Evolutionary conservation across 345 rosid genomes (phyloP).

Genomic region (Excoecaria agallocha): DNA sequence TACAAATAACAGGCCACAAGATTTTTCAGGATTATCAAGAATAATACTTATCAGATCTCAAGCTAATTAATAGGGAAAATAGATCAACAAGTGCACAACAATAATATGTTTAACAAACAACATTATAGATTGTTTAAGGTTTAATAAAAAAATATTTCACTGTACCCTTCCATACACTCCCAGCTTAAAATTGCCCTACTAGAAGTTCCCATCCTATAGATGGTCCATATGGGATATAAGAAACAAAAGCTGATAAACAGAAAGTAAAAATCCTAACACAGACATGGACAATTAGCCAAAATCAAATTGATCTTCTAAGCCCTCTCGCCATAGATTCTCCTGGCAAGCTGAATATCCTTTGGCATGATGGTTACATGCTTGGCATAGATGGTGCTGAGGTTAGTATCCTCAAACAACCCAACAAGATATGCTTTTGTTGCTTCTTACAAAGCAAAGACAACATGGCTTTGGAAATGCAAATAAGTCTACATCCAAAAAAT

Average conservation of each 20-base stretch:
- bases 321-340: constrained; percentile 25
- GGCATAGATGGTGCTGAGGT: constrained; percentile 24
- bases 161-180: not conserved
- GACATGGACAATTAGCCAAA: not conserved
- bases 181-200: not conserved
- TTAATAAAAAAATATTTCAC: not conserved
- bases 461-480: constrained; percentile 28
- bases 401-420: constrained; percentile 24
- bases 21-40: no score
- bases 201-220: not conserved
- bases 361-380: constrained; percentile 23
- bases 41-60: no score
- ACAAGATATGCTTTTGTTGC: constrained; percentile 26
- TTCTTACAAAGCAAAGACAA: constrained; percentile 22
- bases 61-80: not conserved
- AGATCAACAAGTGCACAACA: not conserved
- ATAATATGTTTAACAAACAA: not conserved
- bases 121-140: not conserved
- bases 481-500: constrained; percentile 12
- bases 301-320: constrained; percentile 3
- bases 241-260: not conserved
- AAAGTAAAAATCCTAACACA: not conserved
- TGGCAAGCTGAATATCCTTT: constrained; percentile 22
- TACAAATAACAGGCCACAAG: no score
- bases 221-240: not conserved